Evolutionary conservation across 2,329 filamentous ascomycete genomes (phyloP), one percentile per base, ranked within the genome.

Genomic region (Chaetomium sp.): DNA sequence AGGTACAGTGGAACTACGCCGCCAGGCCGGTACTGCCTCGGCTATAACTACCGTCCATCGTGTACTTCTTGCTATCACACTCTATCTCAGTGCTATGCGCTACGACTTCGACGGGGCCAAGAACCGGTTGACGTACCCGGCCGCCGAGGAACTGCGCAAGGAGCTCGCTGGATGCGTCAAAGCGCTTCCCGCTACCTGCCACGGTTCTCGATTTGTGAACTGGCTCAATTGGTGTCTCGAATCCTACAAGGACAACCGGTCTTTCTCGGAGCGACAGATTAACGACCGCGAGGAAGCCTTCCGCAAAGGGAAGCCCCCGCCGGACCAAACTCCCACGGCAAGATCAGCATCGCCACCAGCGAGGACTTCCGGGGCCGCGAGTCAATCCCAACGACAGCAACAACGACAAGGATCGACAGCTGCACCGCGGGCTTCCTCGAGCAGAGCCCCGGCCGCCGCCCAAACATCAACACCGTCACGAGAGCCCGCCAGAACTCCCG

Each of bases 1-100:
- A 13, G 10, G 10, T 9, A 35, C 33, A 35, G 33, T 35, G 10
- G 33, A 35, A 13, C 33, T 35, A 19, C 38, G 55, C 27, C 38
- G 55, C 13, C 55, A 57, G 55, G 55, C 55, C 27, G 55, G 55
- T 23, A 10, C 31, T 25, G 54, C 54, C 54, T 57, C 54, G 31
- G 33, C 54, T 25, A 16, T 3, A 9, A 57, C 54, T 23, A 23
- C 25, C 21, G 25, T 42, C 33, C 54, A 57, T 21, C 54, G 54
- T 19, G n/a, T 42, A 21, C 31, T 57, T 12, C 54, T 57, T 9
- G 54, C 54, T 21, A n/a, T 57, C 23, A 57, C 54, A n/a, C 35
- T 57, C 8, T 21, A 57, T 16, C n/a, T 42, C 54, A 57, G 54
- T 21, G 54, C 31, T n/a, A 13, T 57, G 21, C 54, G 54, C 21